A percentile compares a stretch with the other conserved stretches of the same genome.
phyloP scores from a whole-genome alignment of 2,329 filamentous ascomycete genomes.

The Fusarium chlamydosporum region DNA sequence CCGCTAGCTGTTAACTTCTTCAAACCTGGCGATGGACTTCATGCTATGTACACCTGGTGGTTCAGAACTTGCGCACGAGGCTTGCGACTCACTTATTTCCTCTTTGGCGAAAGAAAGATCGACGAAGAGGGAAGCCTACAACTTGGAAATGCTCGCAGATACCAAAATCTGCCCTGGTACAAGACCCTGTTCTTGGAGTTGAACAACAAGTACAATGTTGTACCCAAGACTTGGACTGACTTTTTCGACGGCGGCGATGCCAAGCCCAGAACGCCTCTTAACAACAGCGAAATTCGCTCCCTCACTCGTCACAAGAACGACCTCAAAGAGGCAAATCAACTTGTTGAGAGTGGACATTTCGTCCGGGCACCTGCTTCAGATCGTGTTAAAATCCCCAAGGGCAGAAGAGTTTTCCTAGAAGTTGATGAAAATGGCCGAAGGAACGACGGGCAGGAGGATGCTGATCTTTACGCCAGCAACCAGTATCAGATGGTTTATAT shows the following conservation, averaged over 20 bases:
- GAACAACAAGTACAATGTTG: conserved; percentile 58
- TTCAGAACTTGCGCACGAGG: conserved; percentile 86
- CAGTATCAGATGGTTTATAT: conserved; percentile 82
- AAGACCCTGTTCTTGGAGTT: conserved; percentile 64
- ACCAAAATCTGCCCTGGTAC: conserved; percentile 57
- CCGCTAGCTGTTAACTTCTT: conserved; percentile 87
- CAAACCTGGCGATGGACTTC: conserved; percentile 86
- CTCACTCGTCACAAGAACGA: conserved; percentile 59
- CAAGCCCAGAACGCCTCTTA: conserved; percentile 58
- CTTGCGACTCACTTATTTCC: conserved; percentile 88
- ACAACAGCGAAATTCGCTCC: conserved; percentile 55
- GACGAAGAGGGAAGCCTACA: conserved; percentile 84
- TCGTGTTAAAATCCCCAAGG: conserved; percentile 93
- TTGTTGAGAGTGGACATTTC: conserved; percentile 82
- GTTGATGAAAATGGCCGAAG: conserved; percentile 76
- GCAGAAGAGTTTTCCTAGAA: conserved; percentile 82
- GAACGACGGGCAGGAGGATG: conserved; percentile 67
- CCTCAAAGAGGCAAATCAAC: conserved; percentile 64
- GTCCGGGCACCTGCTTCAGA: conserved; percentile 95
- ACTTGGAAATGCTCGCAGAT: conserved; percentile 56
- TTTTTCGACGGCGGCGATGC: conserved; percentile 65
- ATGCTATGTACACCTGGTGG: conserved; percentile 95
- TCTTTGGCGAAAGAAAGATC: conserved; percentile 84
- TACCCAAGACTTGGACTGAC: conserved; percentile 71
- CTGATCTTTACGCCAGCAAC: conserved; percentile 67